Evolutionary conservation across 805 yeast genomes (phyloP), one percentile per base, ranked within the genome.

Genomic region (Blastobotrys attinorum): DNA sequence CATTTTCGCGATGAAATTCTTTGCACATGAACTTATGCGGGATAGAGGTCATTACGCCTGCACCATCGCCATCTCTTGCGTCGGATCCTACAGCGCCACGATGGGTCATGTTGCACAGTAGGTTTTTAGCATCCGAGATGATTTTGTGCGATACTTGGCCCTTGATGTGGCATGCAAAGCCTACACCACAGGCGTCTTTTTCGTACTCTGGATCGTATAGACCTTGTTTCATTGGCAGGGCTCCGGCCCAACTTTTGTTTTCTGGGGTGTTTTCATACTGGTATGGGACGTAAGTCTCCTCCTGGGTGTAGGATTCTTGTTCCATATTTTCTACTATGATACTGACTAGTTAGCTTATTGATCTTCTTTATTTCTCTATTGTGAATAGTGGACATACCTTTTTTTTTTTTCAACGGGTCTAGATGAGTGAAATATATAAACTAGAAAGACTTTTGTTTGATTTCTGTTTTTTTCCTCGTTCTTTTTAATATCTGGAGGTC

Each of bases 121-220:
- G 70, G 60, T 76, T 78, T 53, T 52, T 72, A 34, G 96, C 96
- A 68, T 92, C 97, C 34, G 94, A 79, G 47, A 90, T 88, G 55
- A 90, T 87, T 61, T 89, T 88, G 70, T 92, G 98, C 43, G 94
- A 81, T 22, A 79, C 76, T 23, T 72, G 61, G 45, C 97, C 97
- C 64, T 88, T 86, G 68, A 89, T 83, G 69, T 90, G 86, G 63
- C 97, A 86, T 38, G 95, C 86, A 66, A 90, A 90, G 50, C 98
- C 98, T 40, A 92, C 97, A 70, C 98, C 98, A 74, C 98, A 90
- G 39, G 97, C 96, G 60, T 90, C 98, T 59, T 87, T 86, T 64
- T 90, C 98, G 56, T 72, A 77, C 46, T 84, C 92, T 8, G 97
- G 98, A 63, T 92, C 86, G 66, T 90, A 90, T 43, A 90, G 78